Evolutionary conservation across 345 rosid species (phyloP), one percentile per base, ranked within the genome.

Genomic region (Erucastrum elatum): DNA sequence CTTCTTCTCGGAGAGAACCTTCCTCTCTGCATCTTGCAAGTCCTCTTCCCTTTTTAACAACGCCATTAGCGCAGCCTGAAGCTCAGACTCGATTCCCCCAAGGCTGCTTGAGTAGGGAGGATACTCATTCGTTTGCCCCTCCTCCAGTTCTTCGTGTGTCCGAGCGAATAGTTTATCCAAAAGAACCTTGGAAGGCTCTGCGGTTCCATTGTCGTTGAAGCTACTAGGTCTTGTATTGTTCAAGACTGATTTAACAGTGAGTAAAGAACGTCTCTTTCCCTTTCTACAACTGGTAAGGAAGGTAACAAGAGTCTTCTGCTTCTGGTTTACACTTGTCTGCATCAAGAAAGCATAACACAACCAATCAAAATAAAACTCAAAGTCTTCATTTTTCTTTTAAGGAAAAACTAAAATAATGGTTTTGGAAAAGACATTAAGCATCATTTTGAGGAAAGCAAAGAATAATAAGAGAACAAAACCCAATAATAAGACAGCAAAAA

Each of bases 41-140:
- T 91, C 91, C 60, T 88, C 91, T 83, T 92, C 97, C 77, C 87
- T 86, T 71, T 82, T 80, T 83, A 85, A 85, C 84, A 94, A 85
- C 11, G 90, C 91, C 51, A 84, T 41, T 81, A 92, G 51, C 25
- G 87, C 91, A 68, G 88, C 90, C 71, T 80, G 79, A 44, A 90
- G 92, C 74, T 91, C 95, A 58, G 94, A 84, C 68, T 94, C 95
- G 68, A 90, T 80, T 17, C 81, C 75, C 21, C 85, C 90, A 41
- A 88, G 87, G 55, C 84, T 77, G 55, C 84, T 77, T 41, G 88
- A 46, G 53, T 35, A 66, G 7, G 81, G 26, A 41, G 80, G 30
- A 49, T 67, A 37, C 11, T 56, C 73, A 60, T 74, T 84, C 72
- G 82, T 77, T 74, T 76, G 86, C 73, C 85, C 84, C 76, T 85